Evolutionary conservation across 768 basidiomycete species (phyloP), one percentile per base, ranked within the genome.

Genomic region (Lyophyllum semitale): DNA sequence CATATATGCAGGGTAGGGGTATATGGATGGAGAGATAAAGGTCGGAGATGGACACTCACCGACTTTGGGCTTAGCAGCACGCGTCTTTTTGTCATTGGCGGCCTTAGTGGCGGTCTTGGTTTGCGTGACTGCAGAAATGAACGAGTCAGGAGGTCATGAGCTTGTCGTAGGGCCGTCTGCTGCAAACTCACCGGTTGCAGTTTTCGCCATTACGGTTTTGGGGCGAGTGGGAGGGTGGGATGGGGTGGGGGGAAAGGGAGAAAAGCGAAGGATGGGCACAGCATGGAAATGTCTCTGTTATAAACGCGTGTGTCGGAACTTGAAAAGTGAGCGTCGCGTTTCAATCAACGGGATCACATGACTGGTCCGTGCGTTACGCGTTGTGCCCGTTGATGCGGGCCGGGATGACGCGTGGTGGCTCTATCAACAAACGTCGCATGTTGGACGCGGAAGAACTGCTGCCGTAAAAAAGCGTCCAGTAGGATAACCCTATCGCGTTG

Each of bases 21-120:
- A 47, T 48, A 48, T 55, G 43, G 32, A 32, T 49, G 47, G 54
- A 23, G 40, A 46, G 23, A 51, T 43, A 20, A 20, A 32, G 11
- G 25, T 30, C 4, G 26, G 12, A 32, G 11, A 33, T 30, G 8
- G 26, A 8, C 22, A 65, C 71, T 12, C 44, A 74, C 74, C 72
- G 41, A 63, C 68, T 51, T 77, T 74, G 17, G 68, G 58, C 48
- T 60, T 62, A 38, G 67, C 68, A 8, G 27, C 38, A 20, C 57
- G 56, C 42, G 57, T 55, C 48, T 76, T 70, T 67, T 76, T 82
- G 8, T 71, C 67, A 45, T 77, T 83, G 50, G 81, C 79, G 3
- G 74, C 65, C 63, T 81, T 82, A 8, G 83, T 83, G n/a, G 84
- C 83, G 0, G 77, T 61, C 71, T 84, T 85, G 45, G 81, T 82